Evolutionary conservation across 2,329 filamentous ascomycete species (phyloP).

Genomic region (Verticillium tricorpus): DNA sequence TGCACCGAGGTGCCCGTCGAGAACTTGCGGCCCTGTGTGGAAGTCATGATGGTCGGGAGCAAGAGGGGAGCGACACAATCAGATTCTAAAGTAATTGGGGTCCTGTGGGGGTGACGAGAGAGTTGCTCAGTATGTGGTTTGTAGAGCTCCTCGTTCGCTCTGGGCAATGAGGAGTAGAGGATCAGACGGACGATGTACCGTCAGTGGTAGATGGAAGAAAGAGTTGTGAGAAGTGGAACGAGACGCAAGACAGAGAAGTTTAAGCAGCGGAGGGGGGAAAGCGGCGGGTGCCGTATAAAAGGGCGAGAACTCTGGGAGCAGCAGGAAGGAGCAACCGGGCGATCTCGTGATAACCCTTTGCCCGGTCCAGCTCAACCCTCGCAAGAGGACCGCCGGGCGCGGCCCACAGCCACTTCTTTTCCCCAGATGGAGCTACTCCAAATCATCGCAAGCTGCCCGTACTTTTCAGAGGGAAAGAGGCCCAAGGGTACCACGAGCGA

Average conservation of each 20-base stretch:
- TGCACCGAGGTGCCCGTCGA: constrained; percentile 39
- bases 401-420: neutral
- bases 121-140: neutral
- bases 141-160: neutral
- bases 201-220: neutral
- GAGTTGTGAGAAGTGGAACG: neutral
- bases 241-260: neutral
- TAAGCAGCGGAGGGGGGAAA: neutral
- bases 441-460: no score
- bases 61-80: neutral
- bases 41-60: neutral
- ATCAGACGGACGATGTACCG: no score
- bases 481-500: neutral
- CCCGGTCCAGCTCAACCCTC: neutral
- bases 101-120: no score
- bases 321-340: neutral
- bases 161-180: neutral
- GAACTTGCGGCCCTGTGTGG: constrained; percentile 29
- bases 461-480: no score
- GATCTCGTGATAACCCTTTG: neutral
- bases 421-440: neutral
- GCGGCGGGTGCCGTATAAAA: neutral
- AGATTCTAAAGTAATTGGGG: neutral
- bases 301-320: neutral
- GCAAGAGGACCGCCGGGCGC: neutral